Evolutionary conservation across 208 protist species (phyloP), one percentile per base, ranked within the genome.

Genomic region (Leishmania major): DNA sequence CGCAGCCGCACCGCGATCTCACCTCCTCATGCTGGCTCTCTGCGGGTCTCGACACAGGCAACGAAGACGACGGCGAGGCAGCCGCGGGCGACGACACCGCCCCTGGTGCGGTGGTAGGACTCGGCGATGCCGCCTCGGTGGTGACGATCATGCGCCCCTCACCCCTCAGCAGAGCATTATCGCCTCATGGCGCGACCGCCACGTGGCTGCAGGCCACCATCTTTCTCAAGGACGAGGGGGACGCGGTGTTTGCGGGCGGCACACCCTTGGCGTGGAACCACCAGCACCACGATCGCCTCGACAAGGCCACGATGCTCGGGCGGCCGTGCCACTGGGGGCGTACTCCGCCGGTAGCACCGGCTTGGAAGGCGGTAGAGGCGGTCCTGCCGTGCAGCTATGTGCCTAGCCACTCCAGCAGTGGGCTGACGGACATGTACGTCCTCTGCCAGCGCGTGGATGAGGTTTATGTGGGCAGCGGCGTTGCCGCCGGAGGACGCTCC

Each of bases 21-120:
- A 88, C 85, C 35, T 67, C 85, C 13, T 84, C 85, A 22, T 88
- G 85, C 75, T 88, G 85, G 85, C 53, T 88, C 17, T 80, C 85
- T 4, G 43, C n/a, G 25, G 45, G 78, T n/a, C 17, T 64, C 11
- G 49, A 55, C 47, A 51, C 17, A 22, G 0, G 22, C 28, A 28
- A 17, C 10, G 45, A 47, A 15, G 25, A 35, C 5, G 13, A 19
- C 35, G 70, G 22, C n/a, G 70, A 51, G 37, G 70, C 15, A 31
- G 28, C 43, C 17, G 43, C 45, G 11, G 37, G 51, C 28, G 55
- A 76, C 47, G 15, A 60, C 31, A 8, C 17, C 31, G 64, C 31
- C 22, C 22, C 45, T 74, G 70, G 70, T 37, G 28, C 70, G 22
- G 70, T 74, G 70, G 53, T 70, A 15, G 77, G 69, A 5, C 53